Evolutionary conservation across 164 flowering plant genomes (phyloP).

Genomic region (Euptelea pleiosperma): DNA sequence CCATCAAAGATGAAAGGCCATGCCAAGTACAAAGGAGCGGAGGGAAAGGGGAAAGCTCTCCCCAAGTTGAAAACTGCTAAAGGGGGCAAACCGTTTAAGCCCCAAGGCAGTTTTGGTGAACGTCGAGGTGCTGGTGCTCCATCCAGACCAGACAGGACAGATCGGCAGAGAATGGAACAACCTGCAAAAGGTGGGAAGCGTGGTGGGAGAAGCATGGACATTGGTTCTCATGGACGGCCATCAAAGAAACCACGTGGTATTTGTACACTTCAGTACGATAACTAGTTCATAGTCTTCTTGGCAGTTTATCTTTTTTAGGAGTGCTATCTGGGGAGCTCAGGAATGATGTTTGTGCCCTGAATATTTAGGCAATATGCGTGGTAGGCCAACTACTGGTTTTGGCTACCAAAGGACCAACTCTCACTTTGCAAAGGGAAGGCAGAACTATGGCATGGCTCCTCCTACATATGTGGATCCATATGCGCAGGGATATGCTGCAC

Average conservation of each 20-base stretch:
- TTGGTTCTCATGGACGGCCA: conserved; percentile 19
- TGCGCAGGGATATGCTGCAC: conserved; percentile 22
- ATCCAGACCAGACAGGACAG: conserved; percentile 13
- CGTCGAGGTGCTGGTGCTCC: conserved; percentile 20
- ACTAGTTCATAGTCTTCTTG: not conserved
- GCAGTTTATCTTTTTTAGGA: not conserved
- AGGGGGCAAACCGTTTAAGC: conserved; percentile 19
- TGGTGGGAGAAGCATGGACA: conserved; percentile 24
- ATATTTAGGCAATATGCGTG: conserved; percentile 28
- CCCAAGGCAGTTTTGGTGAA: conserved; percentile 16
- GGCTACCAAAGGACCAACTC: conserved; percentile 20
- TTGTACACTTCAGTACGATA: not conserved
- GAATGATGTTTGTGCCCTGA: conserved; percentile 4
- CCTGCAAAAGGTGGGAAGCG: conserved; percentile 21
- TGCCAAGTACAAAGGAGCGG: conserved; percentile 16
- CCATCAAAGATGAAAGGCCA: conserved; percentile 20
- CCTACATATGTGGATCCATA: conserved; percentile 21
- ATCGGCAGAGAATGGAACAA: conserved; percentile 24
- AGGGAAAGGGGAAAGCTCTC: conserved; percentile 23
- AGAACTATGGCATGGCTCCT: conserved; percentile 12
- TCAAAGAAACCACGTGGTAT: conserved; percentile 30
- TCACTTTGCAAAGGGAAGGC: conserved; percentile 18
- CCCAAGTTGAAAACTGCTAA: conserved; percentile 16
- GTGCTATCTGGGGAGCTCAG: conserved; percentile 2
- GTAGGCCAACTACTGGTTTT: conserved; percentile 20